A percentile compares a stretch with the other conserved stretches of the same genome.
These are phyloP conservation scores for Bathelium albidoporum DNA, from an alignment of 495 filamentous ascomycete species.

Conservation along the genomic window DNA sequence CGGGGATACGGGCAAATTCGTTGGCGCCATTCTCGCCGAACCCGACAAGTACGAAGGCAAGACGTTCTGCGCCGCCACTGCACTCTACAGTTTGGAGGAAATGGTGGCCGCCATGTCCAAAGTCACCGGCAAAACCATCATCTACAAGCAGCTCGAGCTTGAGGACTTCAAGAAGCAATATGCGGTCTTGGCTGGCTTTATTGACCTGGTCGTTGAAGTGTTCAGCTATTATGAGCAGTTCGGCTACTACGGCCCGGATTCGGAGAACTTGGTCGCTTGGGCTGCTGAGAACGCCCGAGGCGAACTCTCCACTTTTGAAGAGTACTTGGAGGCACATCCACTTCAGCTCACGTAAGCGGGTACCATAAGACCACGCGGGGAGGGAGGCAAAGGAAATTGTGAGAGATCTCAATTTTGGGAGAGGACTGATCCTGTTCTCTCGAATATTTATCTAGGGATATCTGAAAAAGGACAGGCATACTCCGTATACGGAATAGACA, in stretches of 20 bases:
- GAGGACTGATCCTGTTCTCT: too few species aligned
- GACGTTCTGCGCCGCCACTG: slow-evolving; percentile 33
- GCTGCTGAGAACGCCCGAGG: slow-evolving; percentile 31
- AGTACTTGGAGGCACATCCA: slow-evolving; percentile 22
- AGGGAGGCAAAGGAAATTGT: not conserved
- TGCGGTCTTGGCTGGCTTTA: slow-evolving; percentile 12
- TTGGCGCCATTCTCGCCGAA: slow-evolving; percentile 42
- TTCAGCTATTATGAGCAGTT: slow-evolving; percentile 32
- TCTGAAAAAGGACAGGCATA: too few species aligned
- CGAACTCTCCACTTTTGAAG: slow-evolving; percentile 37
- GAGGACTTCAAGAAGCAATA: slow-evolving; percentile 31
- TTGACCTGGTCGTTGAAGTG: slow-evolving; percentile 29
- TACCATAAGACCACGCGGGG: not conserved
- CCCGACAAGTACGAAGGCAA: slow-evolving; percentile 42
- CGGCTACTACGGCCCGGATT: slow-evolving; percentile 39
- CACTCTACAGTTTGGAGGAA: slow-evolving; percentile 32
- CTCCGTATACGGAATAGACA: too few species aligned
- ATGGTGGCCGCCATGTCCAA: slow-evolving; percentile 31
- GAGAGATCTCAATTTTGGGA: not conserved
- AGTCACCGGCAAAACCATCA: slow-evolving; percentile 37
- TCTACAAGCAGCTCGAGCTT: slow-evolving; percentile 35
- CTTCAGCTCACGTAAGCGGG: not conserved
- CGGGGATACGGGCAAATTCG: slow-evolving; percentile 42
- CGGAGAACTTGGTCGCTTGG: slow-evolving; percentile 34
- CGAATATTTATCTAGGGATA: too few species aligned